Conservation (phyloP, 176 grass and related monocot genomes). For the Bonia amplexicaulis region DNA sequence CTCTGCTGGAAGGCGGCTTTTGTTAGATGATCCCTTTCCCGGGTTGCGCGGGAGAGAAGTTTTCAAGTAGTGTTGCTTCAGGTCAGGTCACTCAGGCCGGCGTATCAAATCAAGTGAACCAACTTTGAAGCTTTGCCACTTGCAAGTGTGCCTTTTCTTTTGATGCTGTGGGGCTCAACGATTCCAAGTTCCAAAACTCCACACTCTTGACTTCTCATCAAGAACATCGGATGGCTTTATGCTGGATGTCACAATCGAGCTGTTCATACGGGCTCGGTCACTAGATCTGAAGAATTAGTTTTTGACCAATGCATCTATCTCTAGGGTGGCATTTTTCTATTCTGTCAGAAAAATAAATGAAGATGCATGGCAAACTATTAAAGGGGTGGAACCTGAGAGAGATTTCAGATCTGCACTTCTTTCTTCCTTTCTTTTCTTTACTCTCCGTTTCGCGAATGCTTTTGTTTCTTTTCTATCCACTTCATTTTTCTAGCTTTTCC, state of each 20-base stretch:
- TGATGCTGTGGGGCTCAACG: background rate
- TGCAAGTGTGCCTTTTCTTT: background rate
- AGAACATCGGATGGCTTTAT: background rate
- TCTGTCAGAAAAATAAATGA: background rate
- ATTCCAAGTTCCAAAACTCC: background rate
- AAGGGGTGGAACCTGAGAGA: background rate
- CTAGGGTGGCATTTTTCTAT: background rate
- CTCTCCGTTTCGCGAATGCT: background rate
- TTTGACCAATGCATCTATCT: background rate
- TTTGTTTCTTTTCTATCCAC: conserved; percentile 15
- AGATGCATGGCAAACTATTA: background rate
- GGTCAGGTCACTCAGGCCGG: background rate
- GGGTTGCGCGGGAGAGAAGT: conserved; percentile 16
- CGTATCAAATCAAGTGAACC: background rate
- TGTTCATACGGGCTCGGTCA: too few relatives aligned
- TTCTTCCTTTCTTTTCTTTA: background rate
- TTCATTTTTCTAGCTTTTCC: conserved; percentile 18
- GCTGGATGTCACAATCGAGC: background rate
- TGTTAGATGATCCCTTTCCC: conserved; percentile 1
- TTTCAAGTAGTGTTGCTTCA: background rate
- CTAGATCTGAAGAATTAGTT: background rate
- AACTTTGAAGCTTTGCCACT: conserved; percentile 8
- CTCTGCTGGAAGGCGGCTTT: conserved; percentile 7
- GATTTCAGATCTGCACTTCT: conserved; percentile 11
- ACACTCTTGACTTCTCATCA: background rate